Base-by-base conservation (phyloP, 768 basidiomycete species). In the Mycena kentingensis region DNA sequence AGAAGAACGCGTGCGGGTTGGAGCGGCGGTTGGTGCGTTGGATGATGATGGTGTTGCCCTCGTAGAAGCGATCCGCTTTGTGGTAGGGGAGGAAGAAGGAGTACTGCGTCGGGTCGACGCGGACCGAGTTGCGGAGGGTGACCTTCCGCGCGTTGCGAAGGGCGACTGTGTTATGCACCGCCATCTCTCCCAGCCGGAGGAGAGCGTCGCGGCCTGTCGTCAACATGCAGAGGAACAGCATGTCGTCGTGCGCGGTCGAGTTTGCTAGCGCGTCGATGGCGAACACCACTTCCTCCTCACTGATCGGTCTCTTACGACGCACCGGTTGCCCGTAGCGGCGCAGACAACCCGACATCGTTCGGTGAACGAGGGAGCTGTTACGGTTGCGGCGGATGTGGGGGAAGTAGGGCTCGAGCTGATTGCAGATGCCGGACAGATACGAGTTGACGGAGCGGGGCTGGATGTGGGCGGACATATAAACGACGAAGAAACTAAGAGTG, bases 351-450 rank as follows among this genome's bases (percentile, higher is more conserved):
- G 18, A 6, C 0, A 72, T 47, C 0, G 70, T 70, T 4, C 56
- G 43, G 0, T 21, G 6, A 1, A 75, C 72, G 0, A 74, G 53
- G 0, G 34, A 27, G 16, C 52, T 49, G 3, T 52, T 29, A 3
- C 66, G 62, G 16, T 43, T 26, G 0, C 11, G n/a, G 1, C 65
- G 62, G 2, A 71, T 62, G 2, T 57, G 7, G 1, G 75, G 73
- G 55, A 60, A 77, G 25, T 55, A 53, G 0, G 58, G 31, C 47
- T 72, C 65, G 5, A 76, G 65, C 39, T 66, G 61, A 25, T 64
- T 65, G 51, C 66, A 66, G 15, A 75, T 72, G 13, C 74, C 73
- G 0, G 72, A 70, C 2, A 78, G 62, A 56, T 77, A 76, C 1
- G 65, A 46, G 32, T 44, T 45, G n/a, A 76, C 69, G 0, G 72